Base-by-base conservation (phyloP, 257 asterid genomes). In the Rehmannia glutinosa region DNA sequence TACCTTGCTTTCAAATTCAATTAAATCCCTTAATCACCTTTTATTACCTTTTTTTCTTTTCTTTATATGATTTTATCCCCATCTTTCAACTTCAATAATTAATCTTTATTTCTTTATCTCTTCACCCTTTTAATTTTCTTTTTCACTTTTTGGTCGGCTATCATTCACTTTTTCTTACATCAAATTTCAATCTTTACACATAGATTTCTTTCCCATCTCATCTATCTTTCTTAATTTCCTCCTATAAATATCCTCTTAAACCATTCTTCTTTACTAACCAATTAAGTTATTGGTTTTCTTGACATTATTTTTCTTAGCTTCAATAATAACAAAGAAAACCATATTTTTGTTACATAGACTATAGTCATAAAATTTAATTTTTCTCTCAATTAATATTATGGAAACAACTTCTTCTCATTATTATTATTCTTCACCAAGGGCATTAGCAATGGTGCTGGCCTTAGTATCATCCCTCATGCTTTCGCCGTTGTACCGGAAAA, bases 121-220 rank as follows among this genome's bases (percentile, higher is more conserved):
- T n/a, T n/a, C n/a, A n/a, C 35, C 58, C n/a, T 10, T 6, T 6
- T 55, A 6, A 33, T 9, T 79, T 28, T 28, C 5, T 73, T 56
- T 35, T 17, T 19, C 46, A 59, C 89, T 87, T 89, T 89, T 76
- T 89, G 92, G 96, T 73, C 95, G 90, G 95, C 88, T 74, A 17
- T 49, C 43, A 30, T 6, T 73, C 49, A 8, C 71, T 41, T 75
- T 65, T 76, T 78, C 73, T 70, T 52, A 56, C 78, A 60, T 73
- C 78, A 79, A 62, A 64, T 54, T 53, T 60, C 68, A 55, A 35
- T 28, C 81, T 79, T 85, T 83, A 77, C 86, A 81, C 81, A 80
- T 77, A 60, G 70, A 76, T 81, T 78, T 80, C 82, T 75, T 72
- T 15, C 64, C 57, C 81, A 27, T 32, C 75, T 70, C 66, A n/a